phyloP scores from a whole-genome alignment of 768 basidiomycete genomes.

The Podaxis pistillaris region DNA sequence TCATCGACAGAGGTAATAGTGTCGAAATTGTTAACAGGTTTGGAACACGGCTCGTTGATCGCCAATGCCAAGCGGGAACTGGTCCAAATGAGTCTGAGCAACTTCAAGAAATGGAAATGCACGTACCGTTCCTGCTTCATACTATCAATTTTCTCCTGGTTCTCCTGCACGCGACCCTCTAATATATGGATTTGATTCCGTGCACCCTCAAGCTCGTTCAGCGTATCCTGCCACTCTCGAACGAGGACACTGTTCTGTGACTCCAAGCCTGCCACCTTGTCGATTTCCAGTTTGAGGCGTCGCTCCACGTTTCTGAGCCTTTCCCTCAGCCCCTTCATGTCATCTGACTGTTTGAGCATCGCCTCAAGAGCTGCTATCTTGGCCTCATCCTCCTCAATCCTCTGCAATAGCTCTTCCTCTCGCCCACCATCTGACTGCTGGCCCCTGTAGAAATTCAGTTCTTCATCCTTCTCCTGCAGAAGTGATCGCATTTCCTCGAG shows the following conservation, averaged over 20 bases:
- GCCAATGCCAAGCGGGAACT: neutral
- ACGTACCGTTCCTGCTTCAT: constrained; percentile 18
- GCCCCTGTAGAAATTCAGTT: constrained; percentile 44
- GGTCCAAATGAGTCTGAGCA: neutral
- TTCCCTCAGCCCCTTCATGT: constrained; percentile 36
- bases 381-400: constrained; percentile 73
- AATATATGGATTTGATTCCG: constrained; percentile 30
- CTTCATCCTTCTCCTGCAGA: constrained; percentile 59
- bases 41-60: neutral
- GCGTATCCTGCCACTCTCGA: constrained; percentile 51
- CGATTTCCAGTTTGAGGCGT: constrained; percentile 41
- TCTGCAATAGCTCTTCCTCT: constrained; percentile 59
- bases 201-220: constrained; percentile 40
- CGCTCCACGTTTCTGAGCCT: constrained; percentile 37
- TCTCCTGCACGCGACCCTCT: constrained; percentile 24
- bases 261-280: constrained; percentile 39
- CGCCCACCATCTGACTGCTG: constrained; percentile 43
- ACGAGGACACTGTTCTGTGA: constrained; percentile 43
- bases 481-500: constrained; percentile 40
- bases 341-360: constrained; percentile 40
- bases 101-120: neutral
- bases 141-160: constrained; percentile 21
- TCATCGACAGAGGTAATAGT: constrained; percentile 22
- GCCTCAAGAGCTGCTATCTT: constrained; percentile 59
- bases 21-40: neutral